phyloP scores from a whole-genome alignment of 1,139 yeast genomes.

The Zygosaccharomyces pseudobailii region DNA sequence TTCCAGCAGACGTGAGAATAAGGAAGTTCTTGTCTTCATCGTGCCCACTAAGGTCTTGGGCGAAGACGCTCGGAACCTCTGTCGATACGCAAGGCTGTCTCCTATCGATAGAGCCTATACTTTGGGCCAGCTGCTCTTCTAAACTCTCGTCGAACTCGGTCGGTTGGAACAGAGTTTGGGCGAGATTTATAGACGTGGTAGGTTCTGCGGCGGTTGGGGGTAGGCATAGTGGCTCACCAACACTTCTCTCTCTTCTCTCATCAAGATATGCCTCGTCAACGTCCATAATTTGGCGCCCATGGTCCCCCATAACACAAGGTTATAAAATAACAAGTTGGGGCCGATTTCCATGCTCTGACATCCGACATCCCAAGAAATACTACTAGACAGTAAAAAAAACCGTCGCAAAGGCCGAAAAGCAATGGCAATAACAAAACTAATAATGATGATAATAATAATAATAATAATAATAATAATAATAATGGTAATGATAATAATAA shows the following conservation, averaged over 20 bases:
- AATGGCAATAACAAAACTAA: not conserved
- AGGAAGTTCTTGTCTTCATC: conserved; percentile 43
- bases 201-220: conserved; percentile 7
- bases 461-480: not conserved
- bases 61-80: conserved; percentile 26
- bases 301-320: no score
- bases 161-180: conserved; percentile 11
- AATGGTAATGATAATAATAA: not conserved
- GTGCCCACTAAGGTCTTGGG: not conserved
- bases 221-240: not conserved
- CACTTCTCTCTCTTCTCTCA: not conserved
- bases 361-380: no score
- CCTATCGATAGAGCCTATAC: conserved; percentile 20
- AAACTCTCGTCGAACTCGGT: conserved; percentile 13
- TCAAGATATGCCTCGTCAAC: conserved; percentile 1
- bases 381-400: no score
- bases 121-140: conserved; percentile 18
- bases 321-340: no score
- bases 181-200: conserved; percentile 10
- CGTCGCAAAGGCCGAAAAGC: no score
- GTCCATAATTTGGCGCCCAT: not conserved
- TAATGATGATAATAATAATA: not conserved
- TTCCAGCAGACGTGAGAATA: conserved; percentile 86
- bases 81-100: conserved; percentile 22
- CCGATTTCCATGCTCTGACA: no score